Percentiles rank a stretch among this genome's conserved stretches.
Evolutionary conservation across 2,329 filamentous ascomycete species (phyloP).

Genomic region (Colletotrichum sp.): DNA sequence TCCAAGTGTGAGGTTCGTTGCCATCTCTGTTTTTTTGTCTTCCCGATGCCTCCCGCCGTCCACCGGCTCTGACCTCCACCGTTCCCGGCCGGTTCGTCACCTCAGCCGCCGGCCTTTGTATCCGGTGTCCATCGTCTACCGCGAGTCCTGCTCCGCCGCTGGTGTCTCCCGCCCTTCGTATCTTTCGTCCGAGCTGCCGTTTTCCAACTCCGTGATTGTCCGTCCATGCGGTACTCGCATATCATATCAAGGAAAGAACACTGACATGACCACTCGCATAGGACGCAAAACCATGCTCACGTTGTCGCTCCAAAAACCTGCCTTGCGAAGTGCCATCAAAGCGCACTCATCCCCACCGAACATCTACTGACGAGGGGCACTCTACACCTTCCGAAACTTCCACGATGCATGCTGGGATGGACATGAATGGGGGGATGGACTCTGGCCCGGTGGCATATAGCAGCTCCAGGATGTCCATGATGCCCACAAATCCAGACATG

Average conservation of each 20-base stretch:
- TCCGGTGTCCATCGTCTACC: background rate
- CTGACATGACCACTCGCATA: background rate
- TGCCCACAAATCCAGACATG: background rate
- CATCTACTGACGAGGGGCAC: background rate
- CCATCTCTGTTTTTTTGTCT: background rate
- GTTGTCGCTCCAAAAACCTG: slow-evolving; percentile 11
- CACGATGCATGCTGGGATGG: slow-evolving; percentile 5
- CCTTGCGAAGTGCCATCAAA: slow-evolving; percentile 16
- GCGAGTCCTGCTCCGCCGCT: background rate
- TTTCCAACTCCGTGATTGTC: background rate
- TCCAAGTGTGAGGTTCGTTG: slow-evolving; percentile 18
- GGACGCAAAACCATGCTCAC: slow-evolving; percentile 16
- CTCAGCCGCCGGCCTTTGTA: background rate
- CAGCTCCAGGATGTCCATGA: background rate
- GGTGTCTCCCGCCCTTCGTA: background rate
- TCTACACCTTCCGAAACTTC: slow-evolving; percentile 16
- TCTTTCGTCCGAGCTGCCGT: background rate
- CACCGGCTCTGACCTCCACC: background rate
- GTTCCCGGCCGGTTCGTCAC: background rate
- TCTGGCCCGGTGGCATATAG: background rate
- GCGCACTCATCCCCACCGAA: slow-evolving; percentile 1
- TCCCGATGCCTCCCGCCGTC: background rate
- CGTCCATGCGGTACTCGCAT: background rate
- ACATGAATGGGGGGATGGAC: background rate
- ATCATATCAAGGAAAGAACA: background rate